Percentiles rank a stretch among this genome's conserved stretches.
phyloP scores from a whole-genome alignment of 129 eudicot genomes.

The Flaveria sonorensis region DNA sequence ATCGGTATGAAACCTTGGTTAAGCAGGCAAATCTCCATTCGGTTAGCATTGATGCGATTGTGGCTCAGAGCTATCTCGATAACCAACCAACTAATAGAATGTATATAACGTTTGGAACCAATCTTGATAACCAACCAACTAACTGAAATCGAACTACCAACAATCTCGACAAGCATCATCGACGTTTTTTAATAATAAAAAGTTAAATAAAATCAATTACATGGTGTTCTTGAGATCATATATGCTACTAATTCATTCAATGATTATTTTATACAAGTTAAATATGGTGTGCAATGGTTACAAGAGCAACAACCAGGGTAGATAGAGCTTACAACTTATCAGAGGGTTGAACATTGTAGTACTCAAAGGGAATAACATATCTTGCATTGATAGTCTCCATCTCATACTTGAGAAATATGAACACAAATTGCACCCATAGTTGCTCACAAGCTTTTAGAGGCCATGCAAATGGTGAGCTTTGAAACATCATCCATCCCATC shows the following conservation, averaged over 20 bases:
- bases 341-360: conserved; percentile 33
- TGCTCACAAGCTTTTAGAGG: conserved; percentile 26
- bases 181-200: no score
- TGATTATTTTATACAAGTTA: not conserved
- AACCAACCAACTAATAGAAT: no score
- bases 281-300: not conserved
- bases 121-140: no score
- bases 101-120: no score
- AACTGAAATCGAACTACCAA: no score
- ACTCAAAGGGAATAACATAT: conserved; percentile 40
- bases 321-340: conserved; percentile 27
- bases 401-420: conserved; percentile 35
- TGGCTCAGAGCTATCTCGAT: no score
- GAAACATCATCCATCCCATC: conserved; percentile 33
- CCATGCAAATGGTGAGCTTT: conserved; percentile 38
- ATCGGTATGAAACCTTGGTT: no score
- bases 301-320: not conserved
- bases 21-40: no score
- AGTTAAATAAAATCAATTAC: not conserved
- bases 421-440: conserved; percentile 35
- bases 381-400: conserved; percentile 36
- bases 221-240: not conserved
- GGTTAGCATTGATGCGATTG: no score
- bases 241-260: not conserved
- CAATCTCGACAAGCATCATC: no score